Conservation (phyloP, 495 filamentous ascomycete species). For the Sordaria brevicollis region DNA sequence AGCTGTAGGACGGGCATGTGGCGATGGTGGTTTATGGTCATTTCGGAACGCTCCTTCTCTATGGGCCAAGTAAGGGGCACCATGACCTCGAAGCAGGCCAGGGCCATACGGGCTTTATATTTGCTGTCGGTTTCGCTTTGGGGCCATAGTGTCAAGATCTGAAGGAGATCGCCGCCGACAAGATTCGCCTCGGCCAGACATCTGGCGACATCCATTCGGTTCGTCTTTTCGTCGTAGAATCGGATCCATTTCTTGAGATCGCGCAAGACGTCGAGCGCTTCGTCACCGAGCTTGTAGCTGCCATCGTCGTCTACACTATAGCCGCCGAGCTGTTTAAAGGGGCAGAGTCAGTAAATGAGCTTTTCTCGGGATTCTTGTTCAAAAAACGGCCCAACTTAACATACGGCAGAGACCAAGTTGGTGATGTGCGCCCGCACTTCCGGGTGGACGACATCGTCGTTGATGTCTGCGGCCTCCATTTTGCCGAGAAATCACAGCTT, state of each 20-base stretch:
- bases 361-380: background rate
- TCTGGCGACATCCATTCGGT: conserved; percentile 89
- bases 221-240: conserved; percentile 87
- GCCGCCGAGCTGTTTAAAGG: conserved; percentile 65
- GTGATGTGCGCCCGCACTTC: conserved; percentile 86
- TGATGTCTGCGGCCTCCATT: conserved; percentile 41
- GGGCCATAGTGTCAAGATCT: conserved; percentile 77
- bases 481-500: conserved; percentile 13
- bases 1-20: conserved; percentile 83
- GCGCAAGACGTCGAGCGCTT: conserved; percentile 81
- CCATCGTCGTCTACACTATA: conserved; percentile 66
- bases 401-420: conserved; percentile 82
- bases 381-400: conserved; percentile 19
- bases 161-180: conserved; percentile 79
- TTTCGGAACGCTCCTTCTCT: conserved; percentile 61
- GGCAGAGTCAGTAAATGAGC: background rate
- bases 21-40: conserved; percentile 86
- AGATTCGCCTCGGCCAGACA: conserved; percentile 89
- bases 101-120: conserved; percentile 56
- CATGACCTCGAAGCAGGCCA: conserved; percentile 85
- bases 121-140: conserved; percentile 60
- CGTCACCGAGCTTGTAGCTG: conserved; percentile 79
- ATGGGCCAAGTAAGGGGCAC: conserved; percentile 93
- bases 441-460: conserved; percentile 59
- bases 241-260: conserved; percentile 92